These are phyloP conservation scores for Teunomyces cretensis DNA, from an alignment of 805 yeast species.

Conservation along the genomic window DNA sequence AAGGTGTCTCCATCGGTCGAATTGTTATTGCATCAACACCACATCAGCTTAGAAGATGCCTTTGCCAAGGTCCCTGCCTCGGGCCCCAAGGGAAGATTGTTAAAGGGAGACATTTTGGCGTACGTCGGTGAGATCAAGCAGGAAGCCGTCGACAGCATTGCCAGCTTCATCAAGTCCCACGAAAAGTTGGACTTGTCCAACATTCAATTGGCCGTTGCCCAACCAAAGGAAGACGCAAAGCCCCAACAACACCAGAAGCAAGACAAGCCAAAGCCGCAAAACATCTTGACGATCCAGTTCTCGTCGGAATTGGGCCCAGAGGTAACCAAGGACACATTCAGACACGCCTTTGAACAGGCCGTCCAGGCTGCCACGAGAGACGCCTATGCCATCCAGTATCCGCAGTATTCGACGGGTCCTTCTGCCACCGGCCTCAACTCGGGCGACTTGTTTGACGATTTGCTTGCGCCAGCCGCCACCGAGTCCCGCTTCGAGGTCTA, in stretches of 20 bases:
- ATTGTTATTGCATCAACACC: conserved; percentile 56
- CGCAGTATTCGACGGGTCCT: conserved; percentile 37
- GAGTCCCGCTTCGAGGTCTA: conserved; percentile 35
- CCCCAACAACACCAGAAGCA: conserved; percentile 10
- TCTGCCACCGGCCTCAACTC: conserved; percentile 12
- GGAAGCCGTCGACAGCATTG: conserved; percentile 52
- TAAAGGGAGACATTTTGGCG: conserved; percentile 91
- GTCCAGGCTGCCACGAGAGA: conserved; percentile 25
- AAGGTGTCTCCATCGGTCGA: conserved; percentile 78
- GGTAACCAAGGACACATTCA: conserved; percentile 25
- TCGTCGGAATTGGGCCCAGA: conserved; percentile 27
- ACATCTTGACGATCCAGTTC: conserved; percentile 25
- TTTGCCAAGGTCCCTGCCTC: conserved; percentile 70
- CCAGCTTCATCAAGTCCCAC: conserved; percentile 54
- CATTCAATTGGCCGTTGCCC: conserved; percentile 44
- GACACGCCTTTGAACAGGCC: conserved; percentile 30
- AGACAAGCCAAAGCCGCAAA: conserved; percentile 14
- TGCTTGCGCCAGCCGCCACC: conserved; percentile 35
- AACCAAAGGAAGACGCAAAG: conserved; percentile 22
- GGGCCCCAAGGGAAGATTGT: conserved; percentile 84
- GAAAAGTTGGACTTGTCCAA: conserved; percentile 72
- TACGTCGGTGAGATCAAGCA: conserved; percentile 69
- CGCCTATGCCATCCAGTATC: conserved; percentile 35
- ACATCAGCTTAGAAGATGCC: conserved; percentile 71
- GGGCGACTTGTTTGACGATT: conserved; percentile 38